Evolutionary conservation across 2,329 filamentous ascomycete species (phyloP).

Genomic region (Xylaria sp.): DNA sequence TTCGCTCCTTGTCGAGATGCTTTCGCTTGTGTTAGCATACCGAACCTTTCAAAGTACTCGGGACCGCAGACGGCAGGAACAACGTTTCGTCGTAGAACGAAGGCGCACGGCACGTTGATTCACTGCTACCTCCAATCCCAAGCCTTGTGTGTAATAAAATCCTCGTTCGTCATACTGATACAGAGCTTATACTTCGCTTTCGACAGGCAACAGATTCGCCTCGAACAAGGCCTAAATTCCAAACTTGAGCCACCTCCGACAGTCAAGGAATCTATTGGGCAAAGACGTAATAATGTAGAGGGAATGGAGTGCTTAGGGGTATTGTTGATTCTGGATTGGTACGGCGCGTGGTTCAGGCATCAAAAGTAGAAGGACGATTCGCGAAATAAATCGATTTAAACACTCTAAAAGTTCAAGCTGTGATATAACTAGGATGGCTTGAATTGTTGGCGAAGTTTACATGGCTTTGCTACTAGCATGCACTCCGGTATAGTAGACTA

Average conservation of each 20-base stretch:
- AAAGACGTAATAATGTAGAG: background rate
- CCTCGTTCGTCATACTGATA: background rate
- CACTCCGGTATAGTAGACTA: no score
- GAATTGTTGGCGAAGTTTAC: no score
- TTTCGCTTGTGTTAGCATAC: constrained; percentile 33
- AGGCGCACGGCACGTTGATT: background rate
- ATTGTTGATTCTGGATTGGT: background rate
- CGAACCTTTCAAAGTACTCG: constrained; percentile 17
- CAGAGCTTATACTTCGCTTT: constrained; percentile 4
- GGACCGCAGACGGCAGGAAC: constrained; percentile 6
- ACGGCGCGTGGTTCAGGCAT: background rate
- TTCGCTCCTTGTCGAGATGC: constrained; percentile 28
- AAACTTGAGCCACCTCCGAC: background rate
- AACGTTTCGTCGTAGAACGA: constrained; percentile 12
- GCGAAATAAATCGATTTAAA: background rate
- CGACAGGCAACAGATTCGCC: background rate
- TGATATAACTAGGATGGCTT: background rate
- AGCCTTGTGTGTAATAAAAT: background rate
- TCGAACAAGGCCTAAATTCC: background rate
- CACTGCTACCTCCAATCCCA: background rate
- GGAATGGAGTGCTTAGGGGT: background rate
- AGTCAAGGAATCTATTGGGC: background rate
- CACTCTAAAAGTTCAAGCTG: background rate
- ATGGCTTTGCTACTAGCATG: background rate
- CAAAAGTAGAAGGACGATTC: background rate